phyloP scores from a whole-genome alignment of 2,329 filamentous ascomycete species.

The Aspergillus fructus region DNA sequence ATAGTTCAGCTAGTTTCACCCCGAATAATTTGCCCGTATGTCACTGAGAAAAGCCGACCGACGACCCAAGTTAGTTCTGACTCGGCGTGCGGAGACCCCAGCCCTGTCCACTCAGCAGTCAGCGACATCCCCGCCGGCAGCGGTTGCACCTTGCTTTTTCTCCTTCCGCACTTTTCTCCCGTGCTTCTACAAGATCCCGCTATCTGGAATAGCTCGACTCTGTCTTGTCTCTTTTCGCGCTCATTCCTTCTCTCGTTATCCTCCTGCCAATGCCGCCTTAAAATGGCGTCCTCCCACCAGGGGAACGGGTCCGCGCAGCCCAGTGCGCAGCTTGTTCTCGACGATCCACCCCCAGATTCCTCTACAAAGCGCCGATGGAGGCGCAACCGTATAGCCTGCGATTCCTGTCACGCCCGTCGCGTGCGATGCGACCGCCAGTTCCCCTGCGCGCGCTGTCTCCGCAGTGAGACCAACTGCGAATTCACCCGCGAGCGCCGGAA shows the following conservation, averaged over 20 bases:
- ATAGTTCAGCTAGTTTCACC: no score
- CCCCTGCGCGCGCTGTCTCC: slow-evolving; percentile 87
- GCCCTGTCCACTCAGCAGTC: not conserved
- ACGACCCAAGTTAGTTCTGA: no score
- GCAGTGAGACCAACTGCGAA: slow-evolving; percentile 68
- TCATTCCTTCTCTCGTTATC: not conserved
- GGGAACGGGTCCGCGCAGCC: slow-evolving; percentile 30
- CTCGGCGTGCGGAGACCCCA: no score
- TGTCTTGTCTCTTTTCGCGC: not conserved
- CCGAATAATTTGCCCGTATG: no score
- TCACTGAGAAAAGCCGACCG: no score
- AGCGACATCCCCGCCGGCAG: not conserved
- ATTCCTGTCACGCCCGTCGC: slow-evolving; percentile 90
- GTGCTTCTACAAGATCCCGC: no score
- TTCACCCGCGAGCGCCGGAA: slow-evolving; percentile 92
- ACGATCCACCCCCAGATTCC: slow-evolving; percentile 15
- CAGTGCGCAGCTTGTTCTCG: slow-evolving; percentile 8
- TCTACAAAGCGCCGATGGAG: slow-evolving; percentile 37
- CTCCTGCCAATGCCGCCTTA: slow-evolving; percentile 25
- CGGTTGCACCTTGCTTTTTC: not conserved
- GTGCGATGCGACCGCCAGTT: slow-evolving; percentile 92
- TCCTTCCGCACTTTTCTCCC: not conserved
- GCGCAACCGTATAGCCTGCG: slow-evolving; percentile 63
- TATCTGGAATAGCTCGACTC: no score
- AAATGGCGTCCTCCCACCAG: slow-evolving; percentile 33